These are phyloP conservation scores for Ganoderma sp. DNA, from an alignment of 1,284 basidiomycete species.

Conservation along the genomic window DNA sequence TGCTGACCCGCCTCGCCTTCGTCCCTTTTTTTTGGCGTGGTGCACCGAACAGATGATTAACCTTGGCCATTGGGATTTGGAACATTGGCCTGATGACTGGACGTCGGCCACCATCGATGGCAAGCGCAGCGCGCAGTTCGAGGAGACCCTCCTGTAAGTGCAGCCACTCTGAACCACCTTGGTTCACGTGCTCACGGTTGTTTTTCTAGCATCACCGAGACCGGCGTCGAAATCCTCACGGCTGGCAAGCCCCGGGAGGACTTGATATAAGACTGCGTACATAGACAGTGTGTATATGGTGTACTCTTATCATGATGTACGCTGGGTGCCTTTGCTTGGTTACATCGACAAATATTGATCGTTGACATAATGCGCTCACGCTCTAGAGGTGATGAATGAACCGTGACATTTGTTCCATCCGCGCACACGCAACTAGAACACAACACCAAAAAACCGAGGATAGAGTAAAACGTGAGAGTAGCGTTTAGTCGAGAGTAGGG, in stretches of 20 bases:
- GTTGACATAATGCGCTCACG: background rate
- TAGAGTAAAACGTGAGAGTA: background rate
- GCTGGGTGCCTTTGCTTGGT: background rate
- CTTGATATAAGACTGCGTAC: slow-evolving; percentile 34
- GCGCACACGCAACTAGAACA: background rate
- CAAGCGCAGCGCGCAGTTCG: slow-evolving; percentile 91
- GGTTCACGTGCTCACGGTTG: background rate
- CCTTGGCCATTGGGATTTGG: slow-evolving; percentile 74
- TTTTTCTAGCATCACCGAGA: slow-evolving; percentile 81
- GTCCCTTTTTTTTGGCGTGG: background rate
- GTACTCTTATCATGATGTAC: background rate
- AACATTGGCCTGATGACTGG: slow-evolving; percentile 93
- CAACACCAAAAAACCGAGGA: background rate
- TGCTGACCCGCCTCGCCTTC: background rate
- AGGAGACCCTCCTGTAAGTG: slow-evolving; percentile 88
- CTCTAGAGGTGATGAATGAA: background rate
- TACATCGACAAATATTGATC: background rate
- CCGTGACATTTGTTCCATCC: background rate
- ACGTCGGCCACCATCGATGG: slow-evolving; percentile 93
- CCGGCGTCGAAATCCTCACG: slow-evolving; percentile 89
- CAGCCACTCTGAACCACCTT: background rate
- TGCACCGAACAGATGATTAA: slow-evolving; percentile 83
- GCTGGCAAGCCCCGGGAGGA: slow-evolving; percentile 54
- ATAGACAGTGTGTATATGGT: background rate
- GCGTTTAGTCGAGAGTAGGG: background rate